Conservation (phyloP, 2,329 filamentous ascomycete species). For the Arthrobotrys sphaeroides region DNA sequence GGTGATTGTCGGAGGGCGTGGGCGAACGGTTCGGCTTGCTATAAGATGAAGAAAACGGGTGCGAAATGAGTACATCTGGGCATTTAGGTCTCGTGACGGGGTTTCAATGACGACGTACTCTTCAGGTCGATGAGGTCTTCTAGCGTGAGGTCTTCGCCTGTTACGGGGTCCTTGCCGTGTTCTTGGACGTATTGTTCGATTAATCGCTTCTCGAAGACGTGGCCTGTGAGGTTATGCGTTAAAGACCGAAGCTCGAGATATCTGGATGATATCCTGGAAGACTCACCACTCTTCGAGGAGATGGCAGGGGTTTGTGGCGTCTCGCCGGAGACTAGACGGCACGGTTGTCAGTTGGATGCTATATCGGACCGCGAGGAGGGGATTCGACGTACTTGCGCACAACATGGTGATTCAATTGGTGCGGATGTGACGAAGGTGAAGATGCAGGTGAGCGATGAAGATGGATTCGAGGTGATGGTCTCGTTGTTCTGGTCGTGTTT, state of each 20-base stretch:
- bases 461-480: constrained; percentile 34
- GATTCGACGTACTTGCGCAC: constrained; percentile 46
- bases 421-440: constrained; percentile 1
- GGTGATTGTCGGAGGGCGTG: constrained; percentile 89
- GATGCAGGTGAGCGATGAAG: constrained; percentile 18
- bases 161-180: constrained; percentile 90
- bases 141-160: constrained; percentile 80
- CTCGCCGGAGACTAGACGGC: constrained; percentile 84
- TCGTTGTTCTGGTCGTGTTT: constrained; percentile 51
- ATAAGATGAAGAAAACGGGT: not conserved
- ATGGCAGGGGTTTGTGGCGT: constrained; percentile 92
- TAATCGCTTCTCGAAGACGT: constrained; percentile 89
- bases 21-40: constrained; percentile 80
- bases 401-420: constrained; percentile 48
- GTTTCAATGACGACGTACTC: constrained; percentile 60
- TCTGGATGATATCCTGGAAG: constrained; percentile 35
- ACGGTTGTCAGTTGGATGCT: not conserved
- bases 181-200: constrained; percentile 95
- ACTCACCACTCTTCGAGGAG: constrained; percentile 83
- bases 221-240: constrained; percentile 22
- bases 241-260: constrained; percentile 68
- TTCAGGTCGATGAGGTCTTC: constrained; percentile 91
- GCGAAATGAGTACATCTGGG: constrained; percentile 12
- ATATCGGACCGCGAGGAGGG: not conserved
- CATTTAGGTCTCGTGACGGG: not conserved